Percentiles rank a stretch among this genome's conserved stretches.
Conservation (phyloP, 768 basidiomycete genomes). For the Mycena olivaceomarginata region DNA sequence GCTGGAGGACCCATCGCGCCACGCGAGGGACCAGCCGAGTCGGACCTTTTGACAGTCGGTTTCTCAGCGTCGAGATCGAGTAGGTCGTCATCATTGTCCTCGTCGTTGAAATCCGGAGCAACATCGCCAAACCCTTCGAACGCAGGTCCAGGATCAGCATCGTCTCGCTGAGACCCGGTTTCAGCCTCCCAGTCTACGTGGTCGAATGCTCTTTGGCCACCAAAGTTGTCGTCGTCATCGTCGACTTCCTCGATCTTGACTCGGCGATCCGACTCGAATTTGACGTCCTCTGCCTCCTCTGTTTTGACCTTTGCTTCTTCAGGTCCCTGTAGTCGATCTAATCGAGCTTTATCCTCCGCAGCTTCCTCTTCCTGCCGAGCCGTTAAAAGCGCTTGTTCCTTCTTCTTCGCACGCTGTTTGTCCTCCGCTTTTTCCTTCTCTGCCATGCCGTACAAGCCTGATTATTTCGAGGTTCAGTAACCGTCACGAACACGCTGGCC, state of each 20-base stretch:
- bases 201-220: slow-evolving; percentile 17
- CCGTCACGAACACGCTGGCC: not conserved
- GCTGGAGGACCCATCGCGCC: slow-evolving; percentile 39
- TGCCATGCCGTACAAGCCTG: slow-evolving; percentile 45
- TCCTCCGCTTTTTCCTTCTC: slow-evolving; percentile 47
- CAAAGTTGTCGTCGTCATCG: slow-evolving; percentile 40
- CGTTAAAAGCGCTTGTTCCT: slow-evolving; percentile 45
- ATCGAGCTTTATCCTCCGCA: slow-evolving; percentile 43
- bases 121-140: slow-evolving; percentile 24
- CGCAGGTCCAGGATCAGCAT: not conserved
- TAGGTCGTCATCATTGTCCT: slow-evolving; percentile 44
- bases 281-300: slow-evolving; percentile 37
- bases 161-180: not conserved
- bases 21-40: slow-evolving; percentile 14
- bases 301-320: slow-evolving; percentile 44
- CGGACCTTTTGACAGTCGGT: slow-evolving; percentile 35
- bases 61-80: slow-evolving; percentile 41
- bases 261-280: slow-evolving; percentile 28
- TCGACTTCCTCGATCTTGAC: slow-evolving; percentile 43
- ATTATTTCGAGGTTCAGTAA: not conserved
- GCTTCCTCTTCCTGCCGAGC: slow-evolving; percentile 47
- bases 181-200: slow-evolving; percentile 13
- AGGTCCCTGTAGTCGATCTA: slow-evolving; percentile 43
- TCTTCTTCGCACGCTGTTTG: slow-evolving; percentile 41
- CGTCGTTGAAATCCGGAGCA: slow-evolving; percentile 37